phyloP scores from a whole-genome alignment of 768 basidiomycete species.

The Krasilnikovozyma curviuscula region DNA sequence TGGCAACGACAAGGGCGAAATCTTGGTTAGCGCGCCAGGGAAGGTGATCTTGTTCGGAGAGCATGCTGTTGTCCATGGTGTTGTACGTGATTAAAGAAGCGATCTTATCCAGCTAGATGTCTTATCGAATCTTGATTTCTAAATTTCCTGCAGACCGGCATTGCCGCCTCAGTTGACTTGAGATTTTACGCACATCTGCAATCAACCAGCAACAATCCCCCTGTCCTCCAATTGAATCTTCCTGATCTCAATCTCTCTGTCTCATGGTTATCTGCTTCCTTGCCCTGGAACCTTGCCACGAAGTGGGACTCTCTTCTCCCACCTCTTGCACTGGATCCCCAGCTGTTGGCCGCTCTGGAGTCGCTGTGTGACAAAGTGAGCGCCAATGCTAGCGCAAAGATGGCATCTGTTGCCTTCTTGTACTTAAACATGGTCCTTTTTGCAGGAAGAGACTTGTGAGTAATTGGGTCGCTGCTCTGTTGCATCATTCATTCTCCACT shows the following conservation, averaged over 20 bases:
- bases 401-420: slow-evolving; percentile 55
- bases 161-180: slow-evolving; percentile 86
- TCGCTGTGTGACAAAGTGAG: slow-evolving; percentile 20
- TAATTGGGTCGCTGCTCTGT: too few species aligned
- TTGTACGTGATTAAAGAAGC: slow-evolving; percentile 39
- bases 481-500: too few species aligned
- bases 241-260: slow-evolving; percentile 58
- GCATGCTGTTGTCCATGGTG: slow-evolving; percentile 94
- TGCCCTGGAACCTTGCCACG: slow-evolving; percentile 63
- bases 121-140: neutral
- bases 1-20: slow-evolving; percentile 20
- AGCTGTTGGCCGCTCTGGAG: slow-evolving; percentile 52
- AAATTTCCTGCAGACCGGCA: slow-evolving; percentile 45
- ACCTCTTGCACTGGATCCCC: slow-evolving; percentile 49
- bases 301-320: slow-evolving; percentile 21
- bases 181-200: slow-evolving; percentile 72
- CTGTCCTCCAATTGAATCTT: too few species aligned
- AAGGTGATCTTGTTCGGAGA: slow-evolving; percentile 97
- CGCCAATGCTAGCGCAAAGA: slow-evolving; percentile 21
- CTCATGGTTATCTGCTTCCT: slow-evolving; percentile 56
- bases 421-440: slow-evolving; percentile 86
- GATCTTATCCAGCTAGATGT: neutral
- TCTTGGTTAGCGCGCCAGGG: slow-evolving; percentile 79
- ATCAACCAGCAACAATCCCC: too few species aligned
- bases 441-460: too few species aligned